Conservation (phyloP, 148 eudicot genomes). For the Vaccinium vitisidaea region DNA sequence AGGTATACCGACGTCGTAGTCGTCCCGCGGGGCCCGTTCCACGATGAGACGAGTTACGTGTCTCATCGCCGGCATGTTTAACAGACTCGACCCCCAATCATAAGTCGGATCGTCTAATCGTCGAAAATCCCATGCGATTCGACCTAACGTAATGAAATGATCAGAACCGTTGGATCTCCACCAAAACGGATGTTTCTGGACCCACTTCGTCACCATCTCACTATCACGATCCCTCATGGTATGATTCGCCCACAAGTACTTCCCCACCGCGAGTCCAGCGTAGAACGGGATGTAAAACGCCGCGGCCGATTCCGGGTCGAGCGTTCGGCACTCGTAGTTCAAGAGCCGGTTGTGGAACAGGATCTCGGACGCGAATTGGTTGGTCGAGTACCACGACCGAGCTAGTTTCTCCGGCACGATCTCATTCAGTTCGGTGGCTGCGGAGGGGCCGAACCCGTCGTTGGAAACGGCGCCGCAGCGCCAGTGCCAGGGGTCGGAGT, state of each 20-base stretch:
- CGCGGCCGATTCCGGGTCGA: conserved; percentile 52
- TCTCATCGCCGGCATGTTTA: conserved; percentile 48
- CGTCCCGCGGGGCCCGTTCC: conserved; percentile 53
- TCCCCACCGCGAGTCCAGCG: conserved; percentile 67
- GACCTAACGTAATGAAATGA: conserved; percentile 62
- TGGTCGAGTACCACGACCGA: conserved; percentile 63
- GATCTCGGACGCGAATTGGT: conserved; percentile 65
- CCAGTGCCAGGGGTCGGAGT: conserved; percentile 55
- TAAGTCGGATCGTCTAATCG: conserved; percentile 35
- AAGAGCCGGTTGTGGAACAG: conserved; percentile 59
- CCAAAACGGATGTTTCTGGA: conserved; percentile 36
- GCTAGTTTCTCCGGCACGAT: conserved; percentile 40
- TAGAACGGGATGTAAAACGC: conserved; percentile 86
- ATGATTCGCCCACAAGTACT: conserved; percentile 44
- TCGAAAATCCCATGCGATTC: conserved; percentile 74
- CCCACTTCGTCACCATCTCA: conserved; percentile 46
- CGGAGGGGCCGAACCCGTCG: conserved; percentile 56
- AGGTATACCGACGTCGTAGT: conserved; percentile 58
- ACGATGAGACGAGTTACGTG: conserved; percentile 53
- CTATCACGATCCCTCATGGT: conserved; percentile 52
- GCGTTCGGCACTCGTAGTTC: conserved; percentile 50
- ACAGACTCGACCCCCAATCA: conserved; percentile 59
- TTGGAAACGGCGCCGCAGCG: conserved; percentile 60
- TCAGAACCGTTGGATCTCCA: conserved; percentile 50
- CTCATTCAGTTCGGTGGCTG: conserved; percentile 15